Evolutionary conservation across 108 stramenopile species (phyloP), one percentile per base, ranked within the genome.

Genomic region (Seminavis robusta): DNA sequence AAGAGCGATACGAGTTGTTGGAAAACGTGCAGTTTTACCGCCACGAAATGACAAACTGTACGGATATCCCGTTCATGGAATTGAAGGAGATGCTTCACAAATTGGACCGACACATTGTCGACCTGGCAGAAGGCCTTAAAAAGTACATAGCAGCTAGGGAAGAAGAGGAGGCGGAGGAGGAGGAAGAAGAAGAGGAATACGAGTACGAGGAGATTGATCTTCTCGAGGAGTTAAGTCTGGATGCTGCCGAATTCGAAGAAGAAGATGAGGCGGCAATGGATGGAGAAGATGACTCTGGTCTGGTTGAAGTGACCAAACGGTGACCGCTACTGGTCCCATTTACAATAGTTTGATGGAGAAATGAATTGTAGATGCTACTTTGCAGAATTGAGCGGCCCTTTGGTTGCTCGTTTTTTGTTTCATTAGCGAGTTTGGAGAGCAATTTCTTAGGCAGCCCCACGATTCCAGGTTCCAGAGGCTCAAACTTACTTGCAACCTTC

Each of bases 21-120:
- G 26, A 65, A 38, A 65, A 37, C 24, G 50, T 79, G 48, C 53
- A 57, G 17, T 59, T 41, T 41, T 79, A 65, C 48, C 63, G 65
- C 20, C 63, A 47, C 11, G 78, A 79, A 46, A 52, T 76, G 45
- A 17, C 38, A 19, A 63, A 57, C 11, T 76, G 73, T 36, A 75
- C 49, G 4, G 80, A 81, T 42, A 60, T 71, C 2, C 53, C 62
- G 19, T 54, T 59, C 20, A 31, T 52, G 29, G 67, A 75, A 6
- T 32, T 56, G 5, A 51, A 75, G 26, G 23, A 28, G 25, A 63
- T 75, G 3, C 26, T 66, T 19, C 63, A 54, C 30, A 61, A 67
- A 32, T 33, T 77, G 36, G 76, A 77, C 38, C 47, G 38, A 10
- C 59, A 54, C 28, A 71, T 63, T 19, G 47, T 71, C 9, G 28